Percentiles rank a stretch among this genome's conserved stretches.
phyloP scores from a whole-genome alignment of 352 stramenopile species.

The Phytophthora citricola region DNA sequence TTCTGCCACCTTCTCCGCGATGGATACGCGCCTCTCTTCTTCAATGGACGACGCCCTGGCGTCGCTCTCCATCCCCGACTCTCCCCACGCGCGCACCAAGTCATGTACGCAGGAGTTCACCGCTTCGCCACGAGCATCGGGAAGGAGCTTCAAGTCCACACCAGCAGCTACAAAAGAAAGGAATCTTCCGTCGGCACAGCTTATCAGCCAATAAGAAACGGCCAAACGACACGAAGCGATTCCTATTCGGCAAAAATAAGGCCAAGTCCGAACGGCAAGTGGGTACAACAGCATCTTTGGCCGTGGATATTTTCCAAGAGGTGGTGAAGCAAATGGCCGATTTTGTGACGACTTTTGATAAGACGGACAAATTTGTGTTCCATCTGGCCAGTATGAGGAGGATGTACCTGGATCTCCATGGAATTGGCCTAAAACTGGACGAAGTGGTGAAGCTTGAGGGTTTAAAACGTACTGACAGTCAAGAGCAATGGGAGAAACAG shows the following conservation, averaged over 20 bases:
- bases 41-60: too few relatives aligned
- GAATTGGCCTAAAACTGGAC: slow-evolving; percentile 11
- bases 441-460: slow-evolving; percentile 3
- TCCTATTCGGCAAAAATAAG: background rate
- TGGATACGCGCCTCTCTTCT: too few relatives aligned
- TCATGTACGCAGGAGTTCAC: slow-evolving; percentile 2
- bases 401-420: slow-evolving; percentile 25
- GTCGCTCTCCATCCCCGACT: too few relatives aligned
- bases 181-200: slow-evolving; percentile 20
- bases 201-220: slow-evolving; percentile 19
- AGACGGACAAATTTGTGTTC: slow-evolving; percentile 26
- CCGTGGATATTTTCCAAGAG: slow-evolving; percentile 3
- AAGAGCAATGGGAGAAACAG: slow-evolving; percentile 15
- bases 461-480: background rate
- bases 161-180: background rate
- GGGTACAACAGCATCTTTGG: background rate
- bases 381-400: slow-evolving; percentile 33
- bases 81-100: too few relatives aligned
- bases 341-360: slow-evolving; percentile 24
- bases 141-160: background rate
- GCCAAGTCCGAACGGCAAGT: slow-evolving; percentile 7
- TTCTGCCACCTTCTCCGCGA: too few relatives aligned
- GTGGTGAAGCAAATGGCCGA: slow-evolving; percentile 1
- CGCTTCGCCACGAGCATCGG: background rate
- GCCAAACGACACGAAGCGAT: slow-evolving; percentile 12